phyloP scores from a whole-genome alignment of 306 rosid genomes.

The Sphenostylis stenocarpa region DNA sequence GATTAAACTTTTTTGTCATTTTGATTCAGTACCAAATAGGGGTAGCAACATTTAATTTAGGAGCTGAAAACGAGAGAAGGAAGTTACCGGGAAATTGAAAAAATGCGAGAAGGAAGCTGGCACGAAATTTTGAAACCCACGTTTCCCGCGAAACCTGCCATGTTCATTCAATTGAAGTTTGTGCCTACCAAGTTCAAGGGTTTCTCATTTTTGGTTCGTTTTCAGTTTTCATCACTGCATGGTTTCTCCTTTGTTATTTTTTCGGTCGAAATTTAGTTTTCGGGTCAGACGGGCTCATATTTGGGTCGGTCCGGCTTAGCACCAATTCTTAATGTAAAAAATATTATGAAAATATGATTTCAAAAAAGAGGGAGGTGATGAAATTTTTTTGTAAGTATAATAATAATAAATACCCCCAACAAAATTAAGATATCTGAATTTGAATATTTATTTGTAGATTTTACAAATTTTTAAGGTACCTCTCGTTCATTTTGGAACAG shows the following conservation, averaged over 20 bases:
- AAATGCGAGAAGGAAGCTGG: constrained; percentile 42
- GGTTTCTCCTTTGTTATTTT: background rate
- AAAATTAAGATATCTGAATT: too few relatives aligned
- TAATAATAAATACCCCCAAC: too few relatives aligned
- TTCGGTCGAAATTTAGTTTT: background rate
- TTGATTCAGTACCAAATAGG: constrained; percentile 29
- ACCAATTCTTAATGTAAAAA: too few relatives aligned
- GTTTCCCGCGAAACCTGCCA: constrained; percentile 58
- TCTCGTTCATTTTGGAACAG: too few relatives aligned
- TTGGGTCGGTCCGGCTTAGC: background rate
- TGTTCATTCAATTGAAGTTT: constrained; percentile 24
- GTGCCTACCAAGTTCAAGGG: background rate
- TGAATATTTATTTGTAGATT: too few relatives aligned
- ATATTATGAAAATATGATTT: too few relatives aligned
- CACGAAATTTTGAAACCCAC: constrained; percentile 46
- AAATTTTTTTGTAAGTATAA: too few relatives aligned
- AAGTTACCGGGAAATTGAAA: constrained; percentile 51
- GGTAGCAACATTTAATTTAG: background rate
- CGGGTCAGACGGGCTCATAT: background rate
- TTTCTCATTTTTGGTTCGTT: background rate
- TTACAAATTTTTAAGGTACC: too few relatives aligned
- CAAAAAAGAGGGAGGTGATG: too few relatives aligned
- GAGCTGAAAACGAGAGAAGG: background rate
- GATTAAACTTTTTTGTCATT: background rate
- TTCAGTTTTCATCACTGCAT: background rate